Percentiles rank a stretch among this genome's conserved stretches.
These are phyloP conservation scores for Tolypocladium endophyticum DNA, from an alignment of 2,329 filamentous ascomycete species.

Conservation along the genomic window DNA sequence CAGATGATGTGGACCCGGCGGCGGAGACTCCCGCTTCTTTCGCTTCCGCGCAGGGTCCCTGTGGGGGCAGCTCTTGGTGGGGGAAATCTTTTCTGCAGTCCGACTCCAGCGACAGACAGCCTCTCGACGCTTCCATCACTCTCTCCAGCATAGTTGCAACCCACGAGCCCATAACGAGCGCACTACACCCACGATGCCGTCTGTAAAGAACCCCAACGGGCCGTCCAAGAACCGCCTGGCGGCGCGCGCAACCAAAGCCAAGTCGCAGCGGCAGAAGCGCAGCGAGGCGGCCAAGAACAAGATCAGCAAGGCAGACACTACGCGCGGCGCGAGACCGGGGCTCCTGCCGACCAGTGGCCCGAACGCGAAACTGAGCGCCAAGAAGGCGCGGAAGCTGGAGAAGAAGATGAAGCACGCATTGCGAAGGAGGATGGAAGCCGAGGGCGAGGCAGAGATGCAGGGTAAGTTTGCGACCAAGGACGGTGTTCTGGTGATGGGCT, in stretches of 20 bases:
- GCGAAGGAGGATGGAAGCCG: slow-evolving; percentile 39
- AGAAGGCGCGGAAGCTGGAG: slow-evolving; percentile 47
- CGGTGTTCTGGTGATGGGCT: background rate
- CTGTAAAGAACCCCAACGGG: slow-evolving; percentile 48
- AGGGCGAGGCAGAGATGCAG: slow-evolving; percentile 39
- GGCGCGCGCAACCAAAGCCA: slow-evolving; percentile 32
- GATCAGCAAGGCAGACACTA: slow-evolving; percentile 30
- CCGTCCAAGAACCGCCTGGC: slow-evolving; percentile 42
- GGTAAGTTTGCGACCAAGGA: slow-evolving; percentile 18
- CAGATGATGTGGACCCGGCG: background rate
- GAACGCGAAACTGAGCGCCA: slow-evolving; percentile 36
- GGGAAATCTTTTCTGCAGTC: background rate
- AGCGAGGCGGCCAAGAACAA: slow-evolving; percentile 25
- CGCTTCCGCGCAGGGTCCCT: background rate
- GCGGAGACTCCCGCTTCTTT: background rate
- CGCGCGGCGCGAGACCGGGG: slow-evolving; percentile 40
- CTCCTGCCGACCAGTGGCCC: slow-evolving; percentile 47
- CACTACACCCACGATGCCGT: slow-evolving; percentile 31
- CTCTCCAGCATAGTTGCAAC: background rate
- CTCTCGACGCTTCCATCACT: no score
- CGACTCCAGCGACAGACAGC: background rate
- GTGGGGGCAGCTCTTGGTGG: background rate
- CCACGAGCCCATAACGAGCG: background rate
- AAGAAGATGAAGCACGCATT: slow-evolving; percentile 41
- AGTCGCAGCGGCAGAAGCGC: slow-evolving; percentile 32